These are phyloP conservation scores for Tilletia horrida DNA, from an alignment of 1,284 basidiomycete species.

Conservation along the genomic window DNA sequence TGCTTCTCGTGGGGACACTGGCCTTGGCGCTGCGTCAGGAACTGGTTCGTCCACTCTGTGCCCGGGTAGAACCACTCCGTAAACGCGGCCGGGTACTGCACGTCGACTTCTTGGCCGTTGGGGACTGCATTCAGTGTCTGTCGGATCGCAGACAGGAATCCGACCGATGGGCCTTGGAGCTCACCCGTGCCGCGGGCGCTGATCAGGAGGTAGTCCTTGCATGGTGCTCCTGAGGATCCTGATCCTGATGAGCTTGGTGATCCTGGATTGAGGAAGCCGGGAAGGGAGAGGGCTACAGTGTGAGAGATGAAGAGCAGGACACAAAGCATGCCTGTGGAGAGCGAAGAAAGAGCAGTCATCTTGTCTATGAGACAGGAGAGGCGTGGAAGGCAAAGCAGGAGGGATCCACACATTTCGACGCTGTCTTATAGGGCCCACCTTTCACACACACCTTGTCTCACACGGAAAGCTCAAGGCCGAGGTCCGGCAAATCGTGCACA, in stretches of 20 bases:
- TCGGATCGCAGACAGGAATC: constrained; percentile 37
- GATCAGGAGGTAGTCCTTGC: constrained; percentile 33
- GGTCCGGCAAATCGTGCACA: too few species aligned
- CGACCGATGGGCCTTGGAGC: constrained; percentile 42
- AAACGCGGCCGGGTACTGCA: not conserved
- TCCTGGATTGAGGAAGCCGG: not conserved
- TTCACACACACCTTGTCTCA: too few species aligned
- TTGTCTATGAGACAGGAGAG: too few species aligned
- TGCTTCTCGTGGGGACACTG: not conserved
- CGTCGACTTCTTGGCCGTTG: not conserved
- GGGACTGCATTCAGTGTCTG: constrained; percentile 15
- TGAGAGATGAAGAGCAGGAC: not conserved
- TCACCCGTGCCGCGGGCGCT: constrained; percentile 52
- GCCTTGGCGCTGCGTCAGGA: not conserved
- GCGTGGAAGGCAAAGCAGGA: too few species aligned
- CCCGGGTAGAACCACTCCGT: not conserved
- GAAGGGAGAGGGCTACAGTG: not conserved
- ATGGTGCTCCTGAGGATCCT: too few species aligned
- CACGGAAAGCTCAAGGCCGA: too few species aligned
- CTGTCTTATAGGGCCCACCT: too few species aligned
- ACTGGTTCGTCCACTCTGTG: not conserved
- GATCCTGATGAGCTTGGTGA: not conserved
- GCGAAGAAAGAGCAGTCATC: too few species aligned
- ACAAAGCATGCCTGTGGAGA: too few species aligned
- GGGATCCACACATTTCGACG: too few species aligned